A percentile compares a stretch with the other conserved stretches of the same genome.
Evolutionary conservation across 2,329 filamentous ascomycete genomes (phyloP).

Genomic region (Ampelomyces quisqualis): DNA sequence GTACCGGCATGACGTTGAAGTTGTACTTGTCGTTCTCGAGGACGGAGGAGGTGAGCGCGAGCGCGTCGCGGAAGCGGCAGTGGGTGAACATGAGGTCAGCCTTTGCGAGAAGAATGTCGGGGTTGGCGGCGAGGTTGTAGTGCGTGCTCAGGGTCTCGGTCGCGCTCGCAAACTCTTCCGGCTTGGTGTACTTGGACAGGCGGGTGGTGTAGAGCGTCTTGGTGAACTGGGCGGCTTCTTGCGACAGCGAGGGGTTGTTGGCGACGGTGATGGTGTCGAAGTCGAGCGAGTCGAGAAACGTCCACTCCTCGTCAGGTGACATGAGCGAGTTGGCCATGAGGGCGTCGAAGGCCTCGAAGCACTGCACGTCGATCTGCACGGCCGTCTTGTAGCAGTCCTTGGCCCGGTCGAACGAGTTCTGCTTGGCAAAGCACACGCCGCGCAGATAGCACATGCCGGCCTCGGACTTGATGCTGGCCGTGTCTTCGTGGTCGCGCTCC

Average conservation of each 20-base stretch:
- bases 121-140: slow-evolving; percentile 82
- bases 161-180: slow-evolving; percentile 76
- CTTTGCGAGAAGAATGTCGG: slow-evolving; percentile 84
- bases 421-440: slow-evolving; percentile 91
- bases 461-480: slow-evolving; percentile 78
- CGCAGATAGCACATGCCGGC: slow-evolving; percentile 96
- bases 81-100: slow-evolving; percentile 93
- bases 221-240: slow-evolving; percentile 90
- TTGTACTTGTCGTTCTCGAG: slow-evolving; percentile 84
- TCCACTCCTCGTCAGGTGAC: slow-evolving; percentile 84
- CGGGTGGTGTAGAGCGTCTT: slow-evolving; percentile 95
- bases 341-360: slow-evolving; percentile 97
- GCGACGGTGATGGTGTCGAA: slow-evolving; percentile 77
- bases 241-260: slow-evolving; percentile 66
- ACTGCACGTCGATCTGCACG: slow-evolving; percentile 94
- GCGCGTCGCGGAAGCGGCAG: slow-evolving; percentile 85
- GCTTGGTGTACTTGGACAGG: slow-evolving; percentile 91
- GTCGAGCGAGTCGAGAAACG: slow-evolving; percentile 82
- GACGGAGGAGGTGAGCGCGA: slow-evolving; percentile 80
- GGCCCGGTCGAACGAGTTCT: slow-evolving; percentile 94
- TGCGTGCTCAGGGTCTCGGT: slow-evolving; percentile 91
- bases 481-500: slow-evolving; percentile 67
- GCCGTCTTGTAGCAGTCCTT: slow-evolving; percentile 99
- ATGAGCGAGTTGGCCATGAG: slow-evolving; percentile 95
- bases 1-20: slow-evolving; percentile 83